Evolutionary conservation across 2,329 filamentous ascomycete genomes (phyloP).

Genomic region (Verticillium zaregamsianum): DNA sequence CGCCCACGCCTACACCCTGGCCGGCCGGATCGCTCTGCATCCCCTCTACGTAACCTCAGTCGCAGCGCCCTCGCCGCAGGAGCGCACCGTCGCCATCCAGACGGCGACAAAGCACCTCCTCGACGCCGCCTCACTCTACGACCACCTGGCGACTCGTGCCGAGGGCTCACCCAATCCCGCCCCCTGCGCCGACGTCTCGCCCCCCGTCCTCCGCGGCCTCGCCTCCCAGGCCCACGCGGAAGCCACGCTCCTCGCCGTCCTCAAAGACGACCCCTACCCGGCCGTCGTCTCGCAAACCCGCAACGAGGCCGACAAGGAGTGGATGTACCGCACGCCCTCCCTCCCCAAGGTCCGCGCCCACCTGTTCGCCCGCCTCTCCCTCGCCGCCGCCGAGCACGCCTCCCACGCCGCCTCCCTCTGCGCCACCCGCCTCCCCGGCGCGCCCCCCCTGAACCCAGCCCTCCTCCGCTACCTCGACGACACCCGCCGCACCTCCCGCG

Average conservation of each 20-base stretch:
- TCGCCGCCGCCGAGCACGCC: slow-evolving; percentile 85
- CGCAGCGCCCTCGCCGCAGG: slow-evolving; percentile 57
- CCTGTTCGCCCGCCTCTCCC: slow-evolving; percentile 80
- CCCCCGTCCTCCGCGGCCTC: slow-evolving; percentile 50
- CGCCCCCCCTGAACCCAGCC: slow-evolving; percentile 56
- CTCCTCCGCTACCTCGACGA: slow-evolving; percentile 73
- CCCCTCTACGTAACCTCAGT: slow-evolving; percentile 65
- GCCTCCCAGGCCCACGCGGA: slow-evolving; percentile 73
- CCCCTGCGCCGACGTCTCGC: slow-evolving; percentile 50
- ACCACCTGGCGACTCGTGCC: slow-evolving; percentile 60
- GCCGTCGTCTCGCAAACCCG: slow-evolving; percentile 75
- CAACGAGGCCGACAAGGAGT: slow-evolving; percentile 81
- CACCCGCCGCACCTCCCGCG: slow-evolving; percentile 68
- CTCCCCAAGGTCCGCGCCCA: slow-evolving; percentile 86
- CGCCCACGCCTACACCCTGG: slow-evolving; percentile 67
- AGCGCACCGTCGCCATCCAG: slow-evolving; percentile 65
- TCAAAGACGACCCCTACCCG: slow-evolving; percentile 94
- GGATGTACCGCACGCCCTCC: slow-evolving; percentile 91
- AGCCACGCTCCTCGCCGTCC: slow-evolving; percentile 81
- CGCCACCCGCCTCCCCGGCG: slow-evolving; percentile 22
- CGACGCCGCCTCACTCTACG: slow-evolving; percentile 73
- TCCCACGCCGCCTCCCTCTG: slow-evolving; percentile 60
- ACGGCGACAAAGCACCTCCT: slow-evolving; percentile 74
- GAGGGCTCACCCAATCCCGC: slow-evolving; percentile 27
- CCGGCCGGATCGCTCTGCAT: slow-evolving; percentile 68